Percentiles rank a stretch among this genome's conserved stretches.
These are phyloP conservation scores for Flaveria linearis DNA, from an alignment of 129 eudicot genomes.

Conservation along the genomic window DNA sequence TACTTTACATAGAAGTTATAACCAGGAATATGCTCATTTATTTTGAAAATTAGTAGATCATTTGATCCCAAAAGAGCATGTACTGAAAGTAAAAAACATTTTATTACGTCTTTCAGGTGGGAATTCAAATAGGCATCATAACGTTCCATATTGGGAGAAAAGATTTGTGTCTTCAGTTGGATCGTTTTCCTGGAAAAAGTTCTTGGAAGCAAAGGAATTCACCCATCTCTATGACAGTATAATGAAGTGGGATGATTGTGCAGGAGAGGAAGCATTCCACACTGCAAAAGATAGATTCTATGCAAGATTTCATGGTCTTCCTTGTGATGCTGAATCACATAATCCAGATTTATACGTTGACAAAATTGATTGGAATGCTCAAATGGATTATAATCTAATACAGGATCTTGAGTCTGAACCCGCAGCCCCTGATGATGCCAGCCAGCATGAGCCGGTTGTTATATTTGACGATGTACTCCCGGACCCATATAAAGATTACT, in stretches of 20 bases:
- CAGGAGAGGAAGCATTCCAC: slow-evolving; percentile 64
- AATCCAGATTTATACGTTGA: slow-evolving; percentile 79
- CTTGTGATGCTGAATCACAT: slow-evolving; percentile 54
- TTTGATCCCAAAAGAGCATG: neutral
- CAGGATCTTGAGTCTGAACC: slow-evolving; percentile 43
- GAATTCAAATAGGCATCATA: slow-evolving; percentile 46
- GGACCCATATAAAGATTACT: slow-evolving; percentile 34
- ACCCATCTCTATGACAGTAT: slow-evolving; percentile 52
- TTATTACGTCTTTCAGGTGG: slow-evolving; percentile 28
- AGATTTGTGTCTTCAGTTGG: slow-evolving; percentile 63
- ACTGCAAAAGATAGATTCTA: slow-evolving; percentile 60
- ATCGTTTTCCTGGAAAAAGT: slow-evolving; percentile 56
- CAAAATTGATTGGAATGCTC: slow-evolving; percentile 65
- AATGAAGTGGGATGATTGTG: slow-evolving; percentile 73
- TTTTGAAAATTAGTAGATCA: neutral
- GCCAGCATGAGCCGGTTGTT: slow-evolving; percentile 42
- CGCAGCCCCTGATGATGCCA: slow-evolving; percentile 12
- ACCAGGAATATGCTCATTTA: too few species aligned
- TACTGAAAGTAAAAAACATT: neutral
- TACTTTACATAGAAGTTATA: neutral
- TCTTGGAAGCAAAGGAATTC: slow-evolving; percentile 57
- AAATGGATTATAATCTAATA: slow-evolving; percentile 41
- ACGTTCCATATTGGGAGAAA: slow-evolving; percentile 69
- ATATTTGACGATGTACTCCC: slow-evolving; percentile 50
- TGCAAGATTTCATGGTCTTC: slow-evolving; percentile 56